Evolutionary conservation across 139 green algal genomes (phyloP).

Genomic region (Chlamydomonas schloesseri): DNA sequence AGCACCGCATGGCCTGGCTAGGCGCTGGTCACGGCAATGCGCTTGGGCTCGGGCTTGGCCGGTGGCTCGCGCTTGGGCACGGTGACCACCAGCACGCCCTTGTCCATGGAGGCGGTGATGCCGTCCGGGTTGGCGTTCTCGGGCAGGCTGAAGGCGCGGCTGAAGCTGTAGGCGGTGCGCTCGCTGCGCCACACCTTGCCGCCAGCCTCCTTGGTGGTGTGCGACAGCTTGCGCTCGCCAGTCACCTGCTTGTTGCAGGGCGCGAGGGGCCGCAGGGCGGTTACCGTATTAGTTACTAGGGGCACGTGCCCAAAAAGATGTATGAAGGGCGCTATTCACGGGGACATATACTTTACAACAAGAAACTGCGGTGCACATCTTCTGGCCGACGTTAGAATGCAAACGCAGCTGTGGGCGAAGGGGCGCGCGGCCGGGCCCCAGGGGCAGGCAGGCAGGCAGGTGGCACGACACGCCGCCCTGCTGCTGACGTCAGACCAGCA

Average conservation of each 20-base stretch:
- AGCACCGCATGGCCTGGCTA: neutral
- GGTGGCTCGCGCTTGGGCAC: conserved; percentile 50
- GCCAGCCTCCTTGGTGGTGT: conserved; percentile 38
- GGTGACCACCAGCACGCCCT: conserved; percentile 53
- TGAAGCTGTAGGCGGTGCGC: conserved; percentile 45
- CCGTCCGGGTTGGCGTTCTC: conserved; percentile 49
- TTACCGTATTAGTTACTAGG: too few species aligned
- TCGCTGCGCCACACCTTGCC: conserved; percentile 51
- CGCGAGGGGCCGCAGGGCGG: too few species aligned
- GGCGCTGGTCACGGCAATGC: conserved; percentile 40
- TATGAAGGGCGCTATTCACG: too few species aligned
- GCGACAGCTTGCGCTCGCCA: conserved; percentile 38
- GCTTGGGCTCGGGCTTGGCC: conserved; percentile 53
- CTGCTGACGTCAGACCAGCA: too few species aligned
- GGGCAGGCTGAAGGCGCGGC: conserved; percentile 53
- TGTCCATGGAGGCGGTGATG: conserved; percentile 52
- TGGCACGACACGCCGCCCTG: too few species aligned
- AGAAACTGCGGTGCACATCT: too few species aligned
- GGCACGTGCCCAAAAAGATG: too few species aligned
- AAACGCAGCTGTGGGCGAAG: too few species aligned
- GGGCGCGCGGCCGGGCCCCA: too few species aligned
- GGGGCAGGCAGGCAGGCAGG: too few species aligned
- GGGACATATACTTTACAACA: too few species aligned
- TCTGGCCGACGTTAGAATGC: too few species aligned
- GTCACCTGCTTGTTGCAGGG: neutral